Conservation (phyloP, 139 green algal species). For the Dunaliella primolecta region DNA sequence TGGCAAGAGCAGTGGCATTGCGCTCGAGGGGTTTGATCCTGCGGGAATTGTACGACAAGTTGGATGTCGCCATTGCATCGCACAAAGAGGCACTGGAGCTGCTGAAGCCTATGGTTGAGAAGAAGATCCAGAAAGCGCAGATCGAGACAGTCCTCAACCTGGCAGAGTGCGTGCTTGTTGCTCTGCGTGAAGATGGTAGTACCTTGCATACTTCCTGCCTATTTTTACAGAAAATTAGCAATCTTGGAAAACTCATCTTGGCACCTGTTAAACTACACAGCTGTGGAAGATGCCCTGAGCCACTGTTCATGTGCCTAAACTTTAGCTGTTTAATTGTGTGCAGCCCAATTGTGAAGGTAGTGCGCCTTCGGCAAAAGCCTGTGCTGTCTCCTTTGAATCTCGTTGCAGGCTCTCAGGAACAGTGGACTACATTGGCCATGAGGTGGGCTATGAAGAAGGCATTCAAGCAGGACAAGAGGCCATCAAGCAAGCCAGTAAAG, state of each 20-base stretch:
- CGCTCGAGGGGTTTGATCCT: constrained; percentile 1
- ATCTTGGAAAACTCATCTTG: no score
- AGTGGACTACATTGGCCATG: background rate
- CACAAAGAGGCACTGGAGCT: background rate
- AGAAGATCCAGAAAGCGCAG: background rate
- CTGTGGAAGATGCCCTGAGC: no score
- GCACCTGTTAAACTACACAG: no score
- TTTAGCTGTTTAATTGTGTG: no score
- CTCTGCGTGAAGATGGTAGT: no score
- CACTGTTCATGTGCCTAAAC: no score
- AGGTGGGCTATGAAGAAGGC: constrained; percentile 6
- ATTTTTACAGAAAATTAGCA: no score
- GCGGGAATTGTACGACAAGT: background rate
- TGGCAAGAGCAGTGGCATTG: background rate
- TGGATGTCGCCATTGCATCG: background rate
- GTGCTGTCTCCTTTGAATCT: no score
- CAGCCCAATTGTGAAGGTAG: no score
- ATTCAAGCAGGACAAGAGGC: background rate
- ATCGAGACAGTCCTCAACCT: constrained; percentile 2
- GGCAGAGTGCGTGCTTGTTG: background rate
- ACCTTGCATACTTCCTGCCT: no score
- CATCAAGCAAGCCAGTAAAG: no score
- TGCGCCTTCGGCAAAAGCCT: no score
- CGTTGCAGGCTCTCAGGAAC: background rate
- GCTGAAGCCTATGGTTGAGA: background rate